Conservation (phyloP, 129 eudicot species). For the Calendula officinalis region DNA sequence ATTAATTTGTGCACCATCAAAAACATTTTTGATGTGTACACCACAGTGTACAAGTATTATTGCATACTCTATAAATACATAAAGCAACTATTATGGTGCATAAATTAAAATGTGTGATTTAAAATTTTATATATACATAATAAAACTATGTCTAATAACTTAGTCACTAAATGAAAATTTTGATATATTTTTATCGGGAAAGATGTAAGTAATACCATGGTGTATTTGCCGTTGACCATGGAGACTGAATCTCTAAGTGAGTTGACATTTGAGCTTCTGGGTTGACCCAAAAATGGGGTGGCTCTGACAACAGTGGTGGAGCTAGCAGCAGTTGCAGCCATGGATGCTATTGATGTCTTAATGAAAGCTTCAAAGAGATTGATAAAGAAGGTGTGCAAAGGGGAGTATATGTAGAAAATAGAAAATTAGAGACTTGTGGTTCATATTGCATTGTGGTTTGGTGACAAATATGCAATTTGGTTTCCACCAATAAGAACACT, state of each 20-base stretch:
- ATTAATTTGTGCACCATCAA: no score
- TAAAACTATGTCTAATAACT: no score
- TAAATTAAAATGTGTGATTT: no score
- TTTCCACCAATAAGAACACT: conserved; percentile 23
- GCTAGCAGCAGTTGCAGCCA: conserved; percentile 25
- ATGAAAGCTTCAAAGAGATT: conserved; percentile 3
- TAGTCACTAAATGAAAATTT: no score
- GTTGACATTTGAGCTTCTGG: conserved; percentile 23
- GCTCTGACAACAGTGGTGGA: conserved; percentile 26
- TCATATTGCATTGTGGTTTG: conserved; percentile 22
- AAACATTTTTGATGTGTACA: no score
- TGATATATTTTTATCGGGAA: neutral
- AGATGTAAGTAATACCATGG: conserved; percentile 23
- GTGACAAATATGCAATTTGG: conserved; percentile 29
- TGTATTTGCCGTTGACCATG: conserved; percentile 28
- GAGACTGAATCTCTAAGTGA: conserved; percentile 26
- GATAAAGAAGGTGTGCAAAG: conserved; percentile 2
- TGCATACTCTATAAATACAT: no score
- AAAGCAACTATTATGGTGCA: no score
- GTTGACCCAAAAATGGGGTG: conserved; percentile 36
- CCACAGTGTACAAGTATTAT: no score
- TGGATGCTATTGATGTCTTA: conserved; percentile 14
- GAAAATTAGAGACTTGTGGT: conserved; percentile 19
- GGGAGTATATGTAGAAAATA: conserved; percentile 12
- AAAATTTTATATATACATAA: no score